A percentile compares a stretch with the other conserved stretches of the same genome.
These are phyloP conservation scores for Asterochloris erici DNA, from an alignment of 139 green algal species.

Conservation along the genomic window DNA sequence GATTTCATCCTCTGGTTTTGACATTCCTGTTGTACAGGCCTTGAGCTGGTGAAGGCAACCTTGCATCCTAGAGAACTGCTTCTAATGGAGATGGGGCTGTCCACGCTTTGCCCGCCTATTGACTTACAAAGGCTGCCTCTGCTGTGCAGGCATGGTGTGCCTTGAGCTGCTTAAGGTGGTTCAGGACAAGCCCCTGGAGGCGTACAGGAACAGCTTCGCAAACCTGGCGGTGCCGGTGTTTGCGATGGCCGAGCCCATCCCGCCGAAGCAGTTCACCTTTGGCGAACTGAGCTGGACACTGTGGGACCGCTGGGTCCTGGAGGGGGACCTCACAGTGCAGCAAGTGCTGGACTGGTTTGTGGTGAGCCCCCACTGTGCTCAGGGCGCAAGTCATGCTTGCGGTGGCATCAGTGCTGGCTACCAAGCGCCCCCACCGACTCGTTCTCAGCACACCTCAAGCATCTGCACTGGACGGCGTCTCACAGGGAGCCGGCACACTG, in stretches of 20 bases:
- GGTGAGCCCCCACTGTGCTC: conserved; percentile 9
- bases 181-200: conserved; percentile 69
- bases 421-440: not conserved
- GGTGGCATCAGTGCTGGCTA: not conserved
- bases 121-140: not conserved
- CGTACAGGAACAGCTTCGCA: conserved; percentile 97
- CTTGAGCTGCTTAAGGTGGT: conserved; percentile 97
- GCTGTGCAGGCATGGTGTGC: conserved; percentile 78
- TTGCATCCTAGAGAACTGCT: too few species aligned
- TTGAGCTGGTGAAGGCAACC: too few species aligned
- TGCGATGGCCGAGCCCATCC: conserved; percentile 93
- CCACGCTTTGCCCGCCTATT: not conserved
- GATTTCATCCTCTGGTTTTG: too few species aligned
- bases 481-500: too few species aligned
- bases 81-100: not conserved
- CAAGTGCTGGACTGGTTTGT: conserved; percentile 94
- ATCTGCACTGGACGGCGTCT: not conserved
- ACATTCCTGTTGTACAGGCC: too few species aligned
- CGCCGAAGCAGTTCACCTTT: conserved; percentile 66
- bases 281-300: conserved; percentile 86
- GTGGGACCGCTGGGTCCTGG: conserved; percentile 95
- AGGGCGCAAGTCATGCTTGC: not conserved
- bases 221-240: conserved; percentile 98
- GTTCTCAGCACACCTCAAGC: not conserved
- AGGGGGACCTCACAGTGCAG: conserved; percentile 93